A percentile compares a stretch with the other conserved stretches of the same genome.
Conservation (phyloP, 805 yeast genomes). For the Pichia scutulata region DNA sequence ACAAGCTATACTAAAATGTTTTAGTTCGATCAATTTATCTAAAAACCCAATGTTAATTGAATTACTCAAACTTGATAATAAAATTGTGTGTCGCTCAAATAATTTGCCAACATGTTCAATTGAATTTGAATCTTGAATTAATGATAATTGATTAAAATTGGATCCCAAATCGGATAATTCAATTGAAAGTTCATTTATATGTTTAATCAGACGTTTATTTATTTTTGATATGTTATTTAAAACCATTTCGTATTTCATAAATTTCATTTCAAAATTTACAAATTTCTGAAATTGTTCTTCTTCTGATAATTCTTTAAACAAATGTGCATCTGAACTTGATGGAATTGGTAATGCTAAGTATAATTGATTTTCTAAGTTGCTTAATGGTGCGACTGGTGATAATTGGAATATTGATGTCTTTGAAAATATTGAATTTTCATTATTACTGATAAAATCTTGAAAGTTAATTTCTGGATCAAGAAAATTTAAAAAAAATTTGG, state of each 20-base stretch:
- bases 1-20: slow-evolving; percentile 25
- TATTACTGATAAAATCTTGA: slow-evolving; percentile 60
- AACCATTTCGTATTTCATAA: slow-evolving; percentile 27
- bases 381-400: slow-evolving; percentile 54
- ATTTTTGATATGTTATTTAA: slow-evolving; percentile 28
- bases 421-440: slow-evolving; percentile 45
- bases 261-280: slow-evolving; percentile 24
- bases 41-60: slow-evolving; percentile 25
- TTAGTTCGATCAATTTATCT: slow-evolving; percentile 29
- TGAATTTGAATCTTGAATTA: slow-evolving; percentile 33
- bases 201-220: slow-evolving; percentile 40
- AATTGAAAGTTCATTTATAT: slow-evolving; percentile 37
- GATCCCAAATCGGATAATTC: slow-evolving; percentile 49
- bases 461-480: slow-evolving; percentile 81
- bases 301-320: slow-evolving; percentile 20
- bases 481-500: slow-evolving; percentile 65
- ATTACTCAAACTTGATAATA: slow-evolving; percentile 33
- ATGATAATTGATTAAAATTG: slow-evolving; percentile 44
- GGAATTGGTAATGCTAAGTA: slow-evolving; percentile 62
- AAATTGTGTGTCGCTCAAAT: slow-evolving; percentile 62
- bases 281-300: slow-evolving; percentile 26
- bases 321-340: slow-evolving; percentile 21
- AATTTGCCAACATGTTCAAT: slow-evolving; percentile 83
- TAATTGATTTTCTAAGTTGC: slow-evolving; percentile 42
- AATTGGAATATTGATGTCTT: slow-evolving; percentile 46